Percentiles rank a stretch among this genome's conserved stretches.
Evolutionary conservation across 495 filamentous ascomycete genomes (phyloP).

Genomic region (Lophium mytilinum): DNA sequence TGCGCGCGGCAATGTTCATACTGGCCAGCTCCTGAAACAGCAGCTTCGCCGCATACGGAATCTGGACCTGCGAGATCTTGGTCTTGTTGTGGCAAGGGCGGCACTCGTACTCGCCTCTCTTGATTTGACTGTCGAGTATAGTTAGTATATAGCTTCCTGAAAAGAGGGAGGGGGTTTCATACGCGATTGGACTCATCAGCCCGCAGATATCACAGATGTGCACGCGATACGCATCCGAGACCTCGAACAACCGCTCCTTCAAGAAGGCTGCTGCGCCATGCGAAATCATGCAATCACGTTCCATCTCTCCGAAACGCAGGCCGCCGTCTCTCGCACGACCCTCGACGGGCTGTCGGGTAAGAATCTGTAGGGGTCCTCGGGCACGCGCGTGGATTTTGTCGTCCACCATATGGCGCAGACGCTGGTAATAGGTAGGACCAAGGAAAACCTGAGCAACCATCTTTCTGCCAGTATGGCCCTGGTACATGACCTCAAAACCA

Average conservation of each 20-base stretch:
- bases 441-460: conserved; percentile 90
- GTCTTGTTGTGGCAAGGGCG: conserved; percentile 98
- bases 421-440: conserved; percentile 98
- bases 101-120: conserved; percentile 91
- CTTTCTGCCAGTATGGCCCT: conserved; percentile 92
- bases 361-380: conserved; percentile 89
- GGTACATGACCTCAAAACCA: conserved; percentile 98
- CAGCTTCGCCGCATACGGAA: conserved; percentile 96
- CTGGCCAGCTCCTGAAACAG: conserved; percentile 95
- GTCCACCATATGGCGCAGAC: conserved; percentile 97
- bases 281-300: conserved; percentile 99
- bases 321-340: conserved; percentile 96
- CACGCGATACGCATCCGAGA: conserved; percentile 95
- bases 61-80: conserved; percentile 90
- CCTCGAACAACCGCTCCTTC: conserved; percentile 95
- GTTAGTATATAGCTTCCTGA: background rate
- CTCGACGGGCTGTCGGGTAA: conserved; percentile 97
- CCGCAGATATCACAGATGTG: conserved; percentile 99
- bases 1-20: conserved; percentile 96
- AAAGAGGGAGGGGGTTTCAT: conserved; percentile 42
- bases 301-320: conserved; percentile 99
- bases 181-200: conserved; percentile 98
- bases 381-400: conserved; percentile 99
- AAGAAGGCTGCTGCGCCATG: conserved; percentile 94
- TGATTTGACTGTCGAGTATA: conserved; percentile 61